Evolutionary conservation across 257 asterid genomes (phyloP), one percentile per base, ranked within the genome.

Genomic region (Leonotis leonurus): DNA sequence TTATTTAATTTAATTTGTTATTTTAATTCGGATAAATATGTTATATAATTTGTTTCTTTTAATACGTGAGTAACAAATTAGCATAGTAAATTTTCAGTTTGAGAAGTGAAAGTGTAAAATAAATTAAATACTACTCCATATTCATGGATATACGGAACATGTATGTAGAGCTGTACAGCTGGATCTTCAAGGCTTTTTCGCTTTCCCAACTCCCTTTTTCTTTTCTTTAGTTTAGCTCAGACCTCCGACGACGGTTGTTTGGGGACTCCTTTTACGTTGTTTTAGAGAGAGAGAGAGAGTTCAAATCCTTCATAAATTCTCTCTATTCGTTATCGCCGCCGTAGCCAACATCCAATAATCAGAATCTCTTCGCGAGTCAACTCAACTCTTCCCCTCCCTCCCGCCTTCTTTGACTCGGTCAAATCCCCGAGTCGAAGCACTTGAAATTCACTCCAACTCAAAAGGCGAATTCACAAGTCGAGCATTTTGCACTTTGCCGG

Each of bases 371-470:
- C 35, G 10, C n/a, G 49, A 65, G 77, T 66, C 75, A 68, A 56
- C 68, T 54, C 65, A 69, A 32, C 73, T 64, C 65, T 52, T 24
- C 50, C 72, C 64, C 37, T 64, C 70, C 65, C 57, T 24, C 50
- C 72, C 64, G 44, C 67, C 70, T 73, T 56, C 53, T 64, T 64
- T 70, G 80, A 74, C 77, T 58, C 37, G 29, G 75, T 68, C 77
- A 67, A 71, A 46, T 11, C 62, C 33, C 65, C 65, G 36, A 44
- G 39, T 4, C 46, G 9, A 27, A 21, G 24, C 54, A 17, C 60
- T 48, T 63, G 49, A 30, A 21, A 27, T 35, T 11, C 30, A 11
- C 56, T 24, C 20, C 18, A 35, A 3, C 32, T 33, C 30, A 1
- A 16, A 17, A 41, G 29, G 14, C 51, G n/a, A 36, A 22, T 35